phyloP scores from a whole-genome alignment of 108 stramenopile genomes.

The Nannochloropsis gaditana region DNA sequence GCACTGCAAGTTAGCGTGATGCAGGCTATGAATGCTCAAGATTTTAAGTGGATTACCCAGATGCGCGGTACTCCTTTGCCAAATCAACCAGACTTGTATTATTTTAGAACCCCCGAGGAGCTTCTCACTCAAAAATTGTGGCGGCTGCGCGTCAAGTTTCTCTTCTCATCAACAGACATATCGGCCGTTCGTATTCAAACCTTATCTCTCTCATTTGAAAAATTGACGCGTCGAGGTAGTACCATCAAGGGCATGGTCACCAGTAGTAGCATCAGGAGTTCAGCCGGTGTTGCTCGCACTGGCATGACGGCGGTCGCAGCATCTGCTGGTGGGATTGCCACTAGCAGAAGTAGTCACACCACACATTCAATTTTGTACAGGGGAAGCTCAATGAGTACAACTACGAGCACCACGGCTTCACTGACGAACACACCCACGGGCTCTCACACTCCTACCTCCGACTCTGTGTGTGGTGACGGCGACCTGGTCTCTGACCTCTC shows the following conservation, averaged over 20 bases:
- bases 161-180: background rate
- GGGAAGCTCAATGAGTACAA: background rate
- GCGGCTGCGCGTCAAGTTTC: constrained; percentile 5
- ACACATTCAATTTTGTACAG: background rate
- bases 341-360: background rate
- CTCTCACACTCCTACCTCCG: background rate
- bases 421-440: background rate
- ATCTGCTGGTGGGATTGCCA: background rate
- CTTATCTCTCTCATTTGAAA: background rate
- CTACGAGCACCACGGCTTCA: background rate
- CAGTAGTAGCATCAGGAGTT: background rate
- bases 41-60: constrained; percentile 8
- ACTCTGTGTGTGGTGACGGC: background rate
- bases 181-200: constrained; percentile 2
- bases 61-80: background rate
- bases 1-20: constrained; percentile 13
- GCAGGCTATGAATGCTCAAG: constrained; percentile 19
- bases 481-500: background rate
- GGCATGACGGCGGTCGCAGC: background rate
- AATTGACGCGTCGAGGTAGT: background rate
- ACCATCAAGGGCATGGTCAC: background rate
- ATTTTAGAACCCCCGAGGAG: constrained; percentile 16
- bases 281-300: background rate
- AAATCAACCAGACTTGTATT: constrained; percentile 4
- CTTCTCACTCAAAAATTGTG: background rate